These are phyloP conservation scores for Nothophoma quercina DNA, from an alignment of 2,329 filamentous ascomycete species.

Conservation along the genomic window DNA sequence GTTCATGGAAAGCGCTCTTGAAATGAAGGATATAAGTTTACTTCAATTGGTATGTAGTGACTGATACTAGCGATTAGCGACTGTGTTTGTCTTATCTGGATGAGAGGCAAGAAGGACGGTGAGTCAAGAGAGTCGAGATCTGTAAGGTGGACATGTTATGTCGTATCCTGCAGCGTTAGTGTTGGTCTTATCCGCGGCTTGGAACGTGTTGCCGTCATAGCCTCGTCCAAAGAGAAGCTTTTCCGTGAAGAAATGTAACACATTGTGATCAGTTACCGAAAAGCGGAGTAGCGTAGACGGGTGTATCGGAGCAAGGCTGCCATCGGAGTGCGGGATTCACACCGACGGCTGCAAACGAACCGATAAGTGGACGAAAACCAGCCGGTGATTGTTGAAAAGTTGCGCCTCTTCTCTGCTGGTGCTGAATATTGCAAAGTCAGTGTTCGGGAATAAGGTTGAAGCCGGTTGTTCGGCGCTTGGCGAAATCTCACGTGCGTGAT, in stretches of 20 bases:
- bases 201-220: conserved; percentile 27
- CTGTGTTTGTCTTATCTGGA: conserved; percentile 4
- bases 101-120: conserved; percentile 3
- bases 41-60: not conserved
- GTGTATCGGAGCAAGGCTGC: conserved; percentile 20
- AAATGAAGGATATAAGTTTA: not conserved
- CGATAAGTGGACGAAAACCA: not conserved
- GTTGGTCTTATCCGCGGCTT: conserved; percentile 25
- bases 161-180: conserved; percentile 22
- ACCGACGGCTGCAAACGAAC: conserved; percentile 5
- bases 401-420: not conserved
- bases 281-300: conserved; percentile 30
- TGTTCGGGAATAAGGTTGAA: conserved; percentile 7
- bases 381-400: not conserved
- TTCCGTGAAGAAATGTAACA: conserved; percentile 40
- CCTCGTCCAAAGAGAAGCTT: conserved; percentile 29
- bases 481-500: conserved; percentile 21
- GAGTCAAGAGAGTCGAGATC: conserved; percentile 16
- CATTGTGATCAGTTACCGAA: conserved; percentile 31
- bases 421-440: not conserved
- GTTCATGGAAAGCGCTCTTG: conserved; percentile 33
- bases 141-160: conserved; percentile 23
- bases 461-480: conserved; percentile 12
- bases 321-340: conserved; percentile 5
- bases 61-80: not conserved